phyloP scores from a whole-genome alignment of 805 yeast genomes.

The Wickerhamiella cacticola region DNA sequence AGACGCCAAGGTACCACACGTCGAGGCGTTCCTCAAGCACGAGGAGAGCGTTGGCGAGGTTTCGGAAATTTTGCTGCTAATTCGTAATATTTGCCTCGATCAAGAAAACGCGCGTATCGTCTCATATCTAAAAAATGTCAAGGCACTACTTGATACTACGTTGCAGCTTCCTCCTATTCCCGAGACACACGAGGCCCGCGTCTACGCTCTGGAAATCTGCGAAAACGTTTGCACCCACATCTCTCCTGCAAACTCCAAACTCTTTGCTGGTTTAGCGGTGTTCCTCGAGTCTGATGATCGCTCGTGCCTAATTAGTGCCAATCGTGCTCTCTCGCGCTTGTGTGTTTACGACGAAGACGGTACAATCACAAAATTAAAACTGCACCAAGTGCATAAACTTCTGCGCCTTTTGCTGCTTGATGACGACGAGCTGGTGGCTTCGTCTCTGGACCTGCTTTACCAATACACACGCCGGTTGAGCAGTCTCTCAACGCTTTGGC shows the following conservation, averaged over 20 bases:
- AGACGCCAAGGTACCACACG: constrained; percentile 10
- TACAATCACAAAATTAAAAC: constrained; percentile 39
- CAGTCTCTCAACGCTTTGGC: constrained; percentile 42
- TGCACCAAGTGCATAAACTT: constrained; percentile 40
- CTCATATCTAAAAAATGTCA: constrained; percentile 34
- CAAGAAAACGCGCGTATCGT: constrained; percentile 68
- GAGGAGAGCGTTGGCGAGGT: constrained; percentile 24
- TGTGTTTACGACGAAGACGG: constrained; percentile 51
- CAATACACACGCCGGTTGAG: constrained; percentile 58
- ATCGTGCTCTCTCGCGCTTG: constrained; percentile 69
- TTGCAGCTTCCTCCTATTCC: constrained; percentile 22
- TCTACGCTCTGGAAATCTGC: constrained; percentile 61
- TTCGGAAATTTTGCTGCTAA: constrained; percentile 47
- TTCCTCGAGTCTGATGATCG: constrained; percentile 52
- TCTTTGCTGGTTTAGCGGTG: constrained; percentile 43
- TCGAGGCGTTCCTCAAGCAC: constrained; percentile 12
- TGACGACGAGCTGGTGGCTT: constrained; percentile 58
- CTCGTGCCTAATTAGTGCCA: constrained; percentile 49
- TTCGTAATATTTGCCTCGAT: constrained; percentile 78
- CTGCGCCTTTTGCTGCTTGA: constrained; percentile 47
- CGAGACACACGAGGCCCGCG: constrained; percentile 26
- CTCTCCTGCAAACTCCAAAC: constrained; percentile 60
- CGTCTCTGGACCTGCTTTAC: constrained; percentile 70
- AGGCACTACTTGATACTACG: constrained; percentile 35
- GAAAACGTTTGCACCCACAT: constrained; percentile 77